Base-by-base conservation (phyloP, 805 yeast genomes). In the Spathaspora boniae region DNA sequence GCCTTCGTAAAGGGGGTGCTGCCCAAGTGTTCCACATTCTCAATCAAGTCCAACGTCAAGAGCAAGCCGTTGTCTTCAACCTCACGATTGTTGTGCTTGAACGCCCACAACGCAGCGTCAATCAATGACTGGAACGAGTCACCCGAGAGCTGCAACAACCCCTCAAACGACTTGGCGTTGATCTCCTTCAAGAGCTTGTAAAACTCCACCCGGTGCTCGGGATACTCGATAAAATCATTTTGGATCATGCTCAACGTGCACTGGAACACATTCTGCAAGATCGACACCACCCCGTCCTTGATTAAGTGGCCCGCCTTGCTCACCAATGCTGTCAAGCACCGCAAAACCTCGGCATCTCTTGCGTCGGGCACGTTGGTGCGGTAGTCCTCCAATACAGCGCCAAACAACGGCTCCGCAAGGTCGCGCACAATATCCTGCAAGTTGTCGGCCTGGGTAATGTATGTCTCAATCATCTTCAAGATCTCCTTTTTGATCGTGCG, bases 61-160 rank as follows among this genome's bases (percentile, higher is more conserved):
- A 82, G 76, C 48, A 93, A 74, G 18, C 98, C 99, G 37, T 82
- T 82, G 44, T 83, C 89, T 61, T 93, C 98, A 37, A 93, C 97
- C 37, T 91, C 98, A 59, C 98, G 80, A 62, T 93, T 89, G 54
- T 89, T 93, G 60, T 93, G 99, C 63, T 93, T 91, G 60, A 93
- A 86, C 0, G 98, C 97, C 99, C 99, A 93, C 53, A 93, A 70
- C 30, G 95, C 89, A 2, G 98, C 95, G 62, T 88, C 91, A 41
- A 93, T 80, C 38, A 93, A 82, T 40, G 87, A 75, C 54, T 85
- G 88, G 74, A 93, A 91, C 16, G 95, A 95, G 44, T 80, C 88
- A 3, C 94, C 91, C 7, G 97, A 94, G 45, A 93, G 74, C 58
- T 87, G 85, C 41, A 87, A 70, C 46, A 93, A 72, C 1, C 97